Conservation (phyloP, 2,329 filamentous ascomycete species). For the Penicillium hordei region DNA sequence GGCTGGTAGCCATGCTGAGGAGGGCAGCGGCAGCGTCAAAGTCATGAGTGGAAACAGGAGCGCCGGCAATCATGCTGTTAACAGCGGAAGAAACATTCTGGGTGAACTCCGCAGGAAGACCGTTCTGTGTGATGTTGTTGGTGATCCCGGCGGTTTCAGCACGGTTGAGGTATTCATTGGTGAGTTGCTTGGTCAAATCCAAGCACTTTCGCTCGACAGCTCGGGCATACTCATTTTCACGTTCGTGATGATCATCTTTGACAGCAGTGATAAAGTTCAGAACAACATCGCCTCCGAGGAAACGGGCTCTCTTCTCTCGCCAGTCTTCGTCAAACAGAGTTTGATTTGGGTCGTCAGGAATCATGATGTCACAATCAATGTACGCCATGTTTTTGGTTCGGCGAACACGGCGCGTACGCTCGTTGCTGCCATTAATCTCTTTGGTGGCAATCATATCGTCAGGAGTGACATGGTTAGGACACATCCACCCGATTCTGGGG, state of each 20-base stretch:
- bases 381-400: constrained; percentile 27
- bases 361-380: constrained; percentile 18
- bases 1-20: constrained; percentile 10
- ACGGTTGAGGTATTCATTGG: constrained; percentile 10
- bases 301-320: constrained; percentile 17
- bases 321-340: constrained; percentile 22
- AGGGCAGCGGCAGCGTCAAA: constrained; percentile 19
- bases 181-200: constrained; percentile 10
- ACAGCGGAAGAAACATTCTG: constrained; percentile 7
- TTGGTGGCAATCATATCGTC: constrained; percentile 59
- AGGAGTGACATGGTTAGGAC: constrained; percentile 77
- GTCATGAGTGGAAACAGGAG: constrained; percentile 1
- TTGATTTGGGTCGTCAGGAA: constrained; percentile 17
- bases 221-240: constrained; percentile 4
- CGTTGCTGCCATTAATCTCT: constrained; percentile 56
- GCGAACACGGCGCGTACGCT: constrained; percentile 33
- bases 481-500: constrained; percentile 74
- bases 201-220: constrained; percentile 13
- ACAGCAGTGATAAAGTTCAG: constrained; percentile 22
- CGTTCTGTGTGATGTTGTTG: neutral
- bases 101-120: neutral
- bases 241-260: constrained; percentile 9
- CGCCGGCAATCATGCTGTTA: constrained; percentile 7
- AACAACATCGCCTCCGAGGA: constrained; percentile 18
- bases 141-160: neutral